Evolutionary conservation across 352 stramenopile species (phyloP).

Genomic region (Pseudoperonospora humuli): DNA sequence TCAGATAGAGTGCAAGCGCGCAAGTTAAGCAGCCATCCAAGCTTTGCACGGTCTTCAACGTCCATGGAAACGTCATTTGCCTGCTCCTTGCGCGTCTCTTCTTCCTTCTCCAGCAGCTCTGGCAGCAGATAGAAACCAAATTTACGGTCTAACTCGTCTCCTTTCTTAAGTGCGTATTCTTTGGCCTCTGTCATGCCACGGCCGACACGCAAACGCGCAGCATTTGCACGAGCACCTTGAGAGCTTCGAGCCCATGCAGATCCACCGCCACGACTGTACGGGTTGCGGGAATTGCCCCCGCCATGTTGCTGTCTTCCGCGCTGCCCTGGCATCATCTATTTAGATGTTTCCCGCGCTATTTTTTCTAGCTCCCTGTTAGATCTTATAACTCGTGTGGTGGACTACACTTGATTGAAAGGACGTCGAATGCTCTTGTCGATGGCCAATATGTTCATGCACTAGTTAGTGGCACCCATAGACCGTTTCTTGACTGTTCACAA

Average conservation of each 20-base stretch:
- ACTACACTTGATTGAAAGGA: background rate
- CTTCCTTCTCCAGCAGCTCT: slow-evolving; percentile 47
- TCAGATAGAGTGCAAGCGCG: slow-evolving; percentile 52
- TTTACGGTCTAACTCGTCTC: slow-evolving; percentile 62
- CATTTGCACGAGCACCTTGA: slow-evolving; percentile 64
- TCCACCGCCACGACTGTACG: slow-evolving; percentile 34
- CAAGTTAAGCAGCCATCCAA: slow-evolving; percentile 73
- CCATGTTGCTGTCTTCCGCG: slow-evolving; percentile 15
- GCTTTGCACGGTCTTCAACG: slow-evolving; percentile 17
- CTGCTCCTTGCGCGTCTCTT: slow-evolving; percentile 19
- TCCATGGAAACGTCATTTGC: background rate
- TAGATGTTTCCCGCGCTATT: background rate
- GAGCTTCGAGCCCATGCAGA: slow-evolving; percentile 64
- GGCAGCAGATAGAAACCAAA: slow-evolving; percentile 60
- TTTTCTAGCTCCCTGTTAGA: background rate
- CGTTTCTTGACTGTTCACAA: too few species aligned
- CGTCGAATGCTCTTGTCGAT: too few species aligned
- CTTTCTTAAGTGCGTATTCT: slow-evolving; percentile 42
- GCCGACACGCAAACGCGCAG: slow-evolving; percentile 21
- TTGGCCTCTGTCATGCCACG: slow-evolving; percentile 58
- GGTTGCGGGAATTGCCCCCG: slow-evolving; percentile 22
- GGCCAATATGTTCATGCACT: too few species aligned
- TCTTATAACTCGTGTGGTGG: background rate
- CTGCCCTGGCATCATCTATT: slow-evolving; percentile 11
- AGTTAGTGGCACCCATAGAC: too few species aligned